Evolutionary conservation across 352 stramenopile genomes (phyloP).

Genomic region (Phytophthora sp.): DNA sequence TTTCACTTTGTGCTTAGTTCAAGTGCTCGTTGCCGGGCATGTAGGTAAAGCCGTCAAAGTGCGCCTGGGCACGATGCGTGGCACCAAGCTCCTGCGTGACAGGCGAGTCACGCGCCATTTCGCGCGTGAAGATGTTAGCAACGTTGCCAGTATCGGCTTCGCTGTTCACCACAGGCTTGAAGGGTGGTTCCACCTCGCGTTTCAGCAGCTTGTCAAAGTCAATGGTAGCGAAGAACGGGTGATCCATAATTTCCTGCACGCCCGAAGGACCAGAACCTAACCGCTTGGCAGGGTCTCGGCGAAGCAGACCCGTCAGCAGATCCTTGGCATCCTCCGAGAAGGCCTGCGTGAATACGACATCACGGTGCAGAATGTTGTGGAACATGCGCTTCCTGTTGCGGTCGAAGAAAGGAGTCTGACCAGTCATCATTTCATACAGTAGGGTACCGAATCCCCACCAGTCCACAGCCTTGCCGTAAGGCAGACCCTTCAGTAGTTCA

Average conservation of each 20-base stretch:
- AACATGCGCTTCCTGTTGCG: slow-evolving; percentile 96
- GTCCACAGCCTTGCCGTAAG: slow-evolving; percentile 92
- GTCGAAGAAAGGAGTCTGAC: slow-evolving; percentile 95
- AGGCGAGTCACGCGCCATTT: slow-evolving; percentile 88
- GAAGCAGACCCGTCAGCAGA: slow-evolving; percentile 78
- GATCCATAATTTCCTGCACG: slow-evolving; percentile 91
- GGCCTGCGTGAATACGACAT: slow-evolving; percentile 85
- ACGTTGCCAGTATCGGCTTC: slow-evolving; percentile 88
- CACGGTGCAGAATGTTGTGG: slow-evolving; percentile 92
- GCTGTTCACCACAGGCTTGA: slow-evolving; percentile 86
- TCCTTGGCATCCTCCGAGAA: slow-evolving; percentile 91
- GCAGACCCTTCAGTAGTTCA: slow-evolving; percentile 89
- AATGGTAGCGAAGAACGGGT: slow-evolving; percentile 89
- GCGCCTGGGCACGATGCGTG: slow-evolving; percentile 80
- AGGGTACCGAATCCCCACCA: slow-evolving; percentile 95
- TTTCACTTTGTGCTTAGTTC: slow-evolving; percentile 47
- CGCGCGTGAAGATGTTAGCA: slow-evolving; percentile 87
- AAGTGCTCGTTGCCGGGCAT: slow-evolving; percentile 69
- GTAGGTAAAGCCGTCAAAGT: slow-evolving; percentile 96
- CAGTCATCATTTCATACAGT: slow-evolving; percentile 96
- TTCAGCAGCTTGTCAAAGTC: slow-evolving; percentile 85
- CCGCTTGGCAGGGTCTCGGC: slow-evolving; percentile 83
- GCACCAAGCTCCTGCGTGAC: slow-evolving; percentile 86
- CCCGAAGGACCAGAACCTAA: slow-evolving; percentile 81
- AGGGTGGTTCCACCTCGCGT: slow-evolving; percentile 85